phyloP scores from a whole-genome alignment of 495 filamentous ascomycete species.

The Aspergillus ellipticus region DNA sequence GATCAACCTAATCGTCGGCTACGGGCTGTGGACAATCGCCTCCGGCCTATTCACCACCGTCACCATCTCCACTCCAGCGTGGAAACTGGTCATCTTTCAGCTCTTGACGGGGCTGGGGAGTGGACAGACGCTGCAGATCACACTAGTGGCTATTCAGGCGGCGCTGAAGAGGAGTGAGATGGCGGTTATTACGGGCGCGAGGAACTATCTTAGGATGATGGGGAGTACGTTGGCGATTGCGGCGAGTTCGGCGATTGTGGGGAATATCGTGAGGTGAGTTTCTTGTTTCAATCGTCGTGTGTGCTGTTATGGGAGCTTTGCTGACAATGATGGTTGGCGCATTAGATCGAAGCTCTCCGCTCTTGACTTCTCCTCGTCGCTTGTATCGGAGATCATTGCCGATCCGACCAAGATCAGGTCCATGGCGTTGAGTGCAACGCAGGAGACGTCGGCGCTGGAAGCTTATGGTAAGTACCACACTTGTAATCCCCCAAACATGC shows the following conservation, averaged over 20 bases:
- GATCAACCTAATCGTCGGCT: background rate
- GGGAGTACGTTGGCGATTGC: background rate
- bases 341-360: background rate
- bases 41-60: background rate
- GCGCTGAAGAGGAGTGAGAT: background rate
- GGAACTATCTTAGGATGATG: background rate
- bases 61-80: background rate
- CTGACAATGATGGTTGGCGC: background rate
- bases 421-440: background rate
- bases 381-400: background rate
- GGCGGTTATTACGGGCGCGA: background rate
- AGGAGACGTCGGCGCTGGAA: background rate
- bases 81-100: background rate
- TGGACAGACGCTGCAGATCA: background rate
- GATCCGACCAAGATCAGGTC: background rate
- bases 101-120: background rate
- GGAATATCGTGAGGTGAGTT: background rate
- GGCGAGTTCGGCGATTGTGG: background rate
- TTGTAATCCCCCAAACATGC: no score
- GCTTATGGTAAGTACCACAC: background rate
- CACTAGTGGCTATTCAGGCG: background rate
- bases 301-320: no score
- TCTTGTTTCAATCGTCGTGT: no score
- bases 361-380: background rate
- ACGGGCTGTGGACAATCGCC: background rate